Percentiles rank a stretch among this genome's conserved stretches.
Evolutionary conservation across 179 eudicot species (phyloP).

Genomic region (Camellia oleifera): DNA sequence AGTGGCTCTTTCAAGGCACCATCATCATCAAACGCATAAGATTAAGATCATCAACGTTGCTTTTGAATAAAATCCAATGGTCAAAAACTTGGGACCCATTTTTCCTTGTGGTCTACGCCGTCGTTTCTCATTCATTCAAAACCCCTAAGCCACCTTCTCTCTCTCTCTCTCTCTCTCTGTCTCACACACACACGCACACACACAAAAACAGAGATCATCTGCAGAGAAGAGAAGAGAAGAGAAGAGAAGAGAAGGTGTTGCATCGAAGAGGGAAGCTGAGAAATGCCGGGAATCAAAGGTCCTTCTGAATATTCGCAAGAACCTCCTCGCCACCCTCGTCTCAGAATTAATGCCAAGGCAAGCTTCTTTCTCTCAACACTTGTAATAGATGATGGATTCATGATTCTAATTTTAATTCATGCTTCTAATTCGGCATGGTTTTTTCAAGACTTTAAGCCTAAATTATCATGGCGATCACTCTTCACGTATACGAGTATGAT

Average conservation of each 20-base stretch:
- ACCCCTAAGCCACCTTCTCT: not conserved
- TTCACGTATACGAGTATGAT: no score
- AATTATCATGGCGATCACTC: not conserved
- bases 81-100: no score
- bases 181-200: not conserved
- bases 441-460: not conserved
- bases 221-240: not conserved
- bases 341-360: slow-evolving; percentile 78
- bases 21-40: no score
- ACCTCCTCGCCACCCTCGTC: slow-evolving; percentile 77
- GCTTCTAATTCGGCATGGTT: not conserved
- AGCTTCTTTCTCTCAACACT: not conserved
- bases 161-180: not conserved
- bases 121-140: not conserved
- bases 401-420: not conserved
- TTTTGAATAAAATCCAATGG: not conserved
- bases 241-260: not conserved
- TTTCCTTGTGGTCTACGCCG: no score
- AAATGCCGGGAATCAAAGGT: slow-evolving; percentile 80
- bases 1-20: no score
- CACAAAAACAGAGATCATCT: no score
- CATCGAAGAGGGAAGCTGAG: not conserved
- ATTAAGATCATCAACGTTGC: not conserved
- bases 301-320: slow-evolving; percentile 77
- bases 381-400: no score